These are phyloP conservation scores for Blastobotrys indianensis DNA, from an alignment of 1,139 yeast genomes.

Conservation along the genomic window DNA sequence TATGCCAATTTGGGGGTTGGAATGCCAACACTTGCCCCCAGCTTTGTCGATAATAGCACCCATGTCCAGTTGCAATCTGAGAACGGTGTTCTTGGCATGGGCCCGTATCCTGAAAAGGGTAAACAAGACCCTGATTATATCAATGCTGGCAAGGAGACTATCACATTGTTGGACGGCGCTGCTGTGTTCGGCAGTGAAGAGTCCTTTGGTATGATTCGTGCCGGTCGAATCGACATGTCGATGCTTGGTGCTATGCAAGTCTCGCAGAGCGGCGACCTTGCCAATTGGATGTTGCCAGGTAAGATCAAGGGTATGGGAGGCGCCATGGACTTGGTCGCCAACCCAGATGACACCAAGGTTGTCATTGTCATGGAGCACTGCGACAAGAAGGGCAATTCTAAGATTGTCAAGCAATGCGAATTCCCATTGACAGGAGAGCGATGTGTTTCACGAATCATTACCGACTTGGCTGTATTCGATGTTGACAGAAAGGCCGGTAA, in stretches of 20 bases:
- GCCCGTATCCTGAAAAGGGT: slow-evolving; percentile 39
- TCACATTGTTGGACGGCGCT: slow-evolving; percentile 40
- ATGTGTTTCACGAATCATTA: slow-evolving; percentile 43
- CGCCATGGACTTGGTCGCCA: slow-evolving; percentile 47
- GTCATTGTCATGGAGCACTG: slow-evolving; percentile 43
- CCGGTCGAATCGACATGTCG: slow-evolving; percentile 39
- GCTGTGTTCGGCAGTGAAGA: slow-evolving; percentile 44
- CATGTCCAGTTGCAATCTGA: slow-evolving; percentile 41
- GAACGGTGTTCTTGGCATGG: slow-evolving; percentile 43
- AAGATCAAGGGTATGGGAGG: slow-evolving; percentile 47
- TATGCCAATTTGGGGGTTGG: slow-evolving; percentile 44
- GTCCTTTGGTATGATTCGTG: slow-evolving; percentile 43
- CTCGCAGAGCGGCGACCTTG: slow-evolving; percentile 40
- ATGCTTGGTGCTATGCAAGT: slow-evolving; percentile 45
- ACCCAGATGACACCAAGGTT: slow-evolving; percentile 39
- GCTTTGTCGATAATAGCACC: slow-evolving; percentile 33
- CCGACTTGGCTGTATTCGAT: slow-evolving; percentile 44
- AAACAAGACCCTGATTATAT: slow-evolving; percentile 42
- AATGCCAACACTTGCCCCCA: slow-evolving; percentile 43
- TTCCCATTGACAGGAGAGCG: slow-evolving; percentile 43
- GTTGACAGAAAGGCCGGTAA: slow-evolving; percentile 34
- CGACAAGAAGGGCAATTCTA: slow-evolving; percentile 41
- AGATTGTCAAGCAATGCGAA: slow-evolving; percentile 37
- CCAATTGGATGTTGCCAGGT: slow-evolving; percentile 46
- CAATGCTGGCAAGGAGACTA: slow-evolving; percentile 45